A percentile compares a stretch with the other conserved stretches of the same genome.
Conservation (phyloP, 805 yeast genomes). For the Grigorovia transvaalensis region DNA sequence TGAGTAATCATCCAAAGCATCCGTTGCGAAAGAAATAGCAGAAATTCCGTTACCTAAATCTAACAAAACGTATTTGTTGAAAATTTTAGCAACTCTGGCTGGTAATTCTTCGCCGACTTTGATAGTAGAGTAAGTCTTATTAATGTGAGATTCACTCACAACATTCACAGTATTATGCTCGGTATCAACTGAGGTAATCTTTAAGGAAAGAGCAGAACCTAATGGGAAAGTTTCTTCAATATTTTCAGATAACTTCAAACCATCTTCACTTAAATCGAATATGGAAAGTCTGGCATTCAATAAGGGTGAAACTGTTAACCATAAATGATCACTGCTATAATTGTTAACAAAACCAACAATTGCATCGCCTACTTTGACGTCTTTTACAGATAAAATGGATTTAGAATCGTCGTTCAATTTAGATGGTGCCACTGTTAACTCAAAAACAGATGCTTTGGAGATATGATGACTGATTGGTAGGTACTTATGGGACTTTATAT, state of each 20-base stretch:
- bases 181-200: slow-evolving; percentile 42
- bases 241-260: slow-evolving; percentile 34
- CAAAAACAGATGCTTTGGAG: slow-evolving; percentile 48
- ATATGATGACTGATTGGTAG: slow-evolving; percentile 53
- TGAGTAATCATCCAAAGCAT: slow-evolving; percentile 62
- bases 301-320: slow-evolving; percentile 62
- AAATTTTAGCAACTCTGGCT: slow-evolving; percentile 50
- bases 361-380: slow-evolving; percentile 40
- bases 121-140: slow-evolving; percentile 37
- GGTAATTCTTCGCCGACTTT: slow-evolving; percentile 47
- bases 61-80: slow-evolving; percentile 52
- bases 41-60: slow-evolving; percentile 54
- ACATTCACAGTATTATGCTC: slow-evolving; percentile 43
- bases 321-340: slow-evolving; percentile 45
- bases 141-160: slow-evolving; percentile 37
- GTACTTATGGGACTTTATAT: slow-evolving; percentile 56
- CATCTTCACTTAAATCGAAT: slow-evolving; percentile 51
- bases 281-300: slow-evolving; percentile 57
- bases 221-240: slow-evolving; percentile 53
- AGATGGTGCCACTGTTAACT: slow-evolving; percentile 46
- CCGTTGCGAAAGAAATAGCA: slow-evolving; percentile 56
- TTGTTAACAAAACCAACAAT: slow-evolving; percentile 58
- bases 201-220: slow-evolving; percentile 58
- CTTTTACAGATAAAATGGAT: slow-evolving; percentile 30
- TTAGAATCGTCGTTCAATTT: slow-evolving; percentile 23